phyloP scores from a whole-genome alignment of 768 basidiomycete species.

The Rossbeevera mucosa region DNA sequence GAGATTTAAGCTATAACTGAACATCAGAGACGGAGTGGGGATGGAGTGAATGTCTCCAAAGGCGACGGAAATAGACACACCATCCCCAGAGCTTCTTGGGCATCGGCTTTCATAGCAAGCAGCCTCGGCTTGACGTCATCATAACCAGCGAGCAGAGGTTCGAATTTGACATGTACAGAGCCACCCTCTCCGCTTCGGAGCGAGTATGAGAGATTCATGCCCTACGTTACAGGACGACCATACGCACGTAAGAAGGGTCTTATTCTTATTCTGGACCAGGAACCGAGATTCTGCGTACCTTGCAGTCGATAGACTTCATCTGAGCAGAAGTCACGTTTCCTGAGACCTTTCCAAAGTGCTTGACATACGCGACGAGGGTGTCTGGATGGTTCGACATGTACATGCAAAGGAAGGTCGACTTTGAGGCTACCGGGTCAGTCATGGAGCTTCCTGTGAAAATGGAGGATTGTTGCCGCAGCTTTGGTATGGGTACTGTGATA shows the following conservation, averaged over 20 bases:
- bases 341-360: conserved; percentile 66
- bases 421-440: conserved; percentile 71
- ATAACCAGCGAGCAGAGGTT: conserved; percentile 69
- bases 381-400: conserved; percentile 86
- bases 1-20: conserved; percentile 51
- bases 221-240: conserved; percentile 33
- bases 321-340: conserved; percentile 53
- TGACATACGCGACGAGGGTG: conserved; percentile 79
- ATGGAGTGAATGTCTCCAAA: background rate
- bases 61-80: conserved; percentile 35
- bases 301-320: conserved; percentile 66
- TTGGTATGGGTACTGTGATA: no score
- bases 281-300: conserved; percentile 38
- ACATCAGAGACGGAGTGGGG: background rate
- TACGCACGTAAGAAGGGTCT: background rate
- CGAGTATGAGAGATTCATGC: conserved; percentile 66
- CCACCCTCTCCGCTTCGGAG: conserved; percentile 43
- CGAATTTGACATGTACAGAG: conserved; percentile 52
- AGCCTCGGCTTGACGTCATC: conserved; percentile 80
- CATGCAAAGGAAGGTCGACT: conserved; percentile 71
- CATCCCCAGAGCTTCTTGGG: conserved; percentile 79
- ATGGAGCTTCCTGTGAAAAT: conserved; percentile 28
- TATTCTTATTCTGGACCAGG: background rate
- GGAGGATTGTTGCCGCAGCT: background rate
- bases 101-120: conserved; percentile 73